A percentile compares a stretch with the other conserved stretches of the same genome.
phyloP scores from a whole-genome alignment of 306 rosid species.

The Quercus variabilis region DNA sequence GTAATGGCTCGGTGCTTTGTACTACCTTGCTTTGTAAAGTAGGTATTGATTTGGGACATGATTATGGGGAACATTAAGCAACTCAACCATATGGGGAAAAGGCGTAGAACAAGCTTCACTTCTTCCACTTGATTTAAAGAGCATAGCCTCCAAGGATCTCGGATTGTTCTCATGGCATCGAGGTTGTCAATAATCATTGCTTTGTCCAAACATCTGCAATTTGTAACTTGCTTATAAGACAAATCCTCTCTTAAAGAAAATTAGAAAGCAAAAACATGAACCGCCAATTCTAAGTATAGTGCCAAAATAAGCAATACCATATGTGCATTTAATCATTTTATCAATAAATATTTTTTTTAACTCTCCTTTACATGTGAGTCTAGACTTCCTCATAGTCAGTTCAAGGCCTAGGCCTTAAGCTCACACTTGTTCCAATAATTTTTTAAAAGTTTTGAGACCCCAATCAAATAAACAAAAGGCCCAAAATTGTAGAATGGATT shows the following conservation, averaged over 20 bases:
- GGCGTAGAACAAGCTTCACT: conserved; percentile 58
- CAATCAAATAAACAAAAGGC: too few relatives aligned
- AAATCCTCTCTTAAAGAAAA: too few relatives aligned
- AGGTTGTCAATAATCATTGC: conserved; percentile 53
- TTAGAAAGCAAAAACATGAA: too few relatives aligned
- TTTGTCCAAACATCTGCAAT: conserved; percentile 56
- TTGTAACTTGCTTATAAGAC: not conserved
- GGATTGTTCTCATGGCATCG: conserved; percentile 37
- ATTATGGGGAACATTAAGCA: conserved; percentile 58
- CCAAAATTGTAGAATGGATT: too few relatives aligned
- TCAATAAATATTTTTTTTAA: too few relatives aligned
- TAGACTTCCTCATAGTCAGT: too few relatives aligned
- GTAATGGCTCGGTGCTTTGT: conserved; percentile 51
- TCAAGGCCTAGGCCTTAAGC: too few relatives aligned
- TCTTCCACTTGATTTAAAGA: conserved; percentile 70
- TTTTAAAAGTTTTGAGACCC: not conserved
- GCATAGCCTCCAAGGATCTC: conserved; percentile 76
- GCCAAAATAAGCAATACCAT: too few relatives aligned
- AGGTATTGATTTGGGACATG: conserved; percentile 58
- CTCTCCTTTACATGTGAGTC: too few relatives aligned
- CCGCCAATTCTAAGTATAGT: too few relatives aligned
- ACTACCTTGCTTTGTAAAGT: conserved; percentile 62
- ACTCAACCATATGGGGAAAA: conserved; percentile 70
- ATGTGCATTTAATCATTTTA: too few relatives aligned
- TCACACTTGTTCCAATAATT: too few relatives aligned